These are phyloP conservation scores for Plasmopara viticola DNA, from an alignment of 352 stramenopile genomes.

Conservation along the genomic window DNA sequence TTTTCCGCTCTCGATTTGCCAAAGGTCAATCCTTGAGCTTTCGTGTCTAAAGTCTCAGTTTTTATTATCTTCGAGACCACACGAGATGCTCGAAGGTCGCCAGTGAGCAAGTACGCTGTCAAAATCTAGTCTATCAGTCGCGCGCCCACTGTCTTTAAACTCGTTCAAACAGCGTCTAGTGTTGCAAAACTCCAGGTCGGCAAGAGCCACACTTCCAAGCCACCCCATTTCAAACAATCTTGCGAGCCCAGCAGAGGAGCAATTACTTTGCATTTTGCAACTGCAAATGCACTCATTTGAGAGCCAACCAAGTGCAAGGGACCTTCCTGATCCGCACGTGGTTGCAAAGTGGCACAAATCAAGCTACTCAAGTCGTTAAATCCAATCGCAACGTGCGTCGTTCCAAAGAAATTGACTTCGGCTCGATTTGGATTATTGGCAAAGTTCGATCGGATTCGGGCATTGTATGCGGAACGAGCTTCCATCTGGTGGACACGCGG, in stretches of 20 bases:
- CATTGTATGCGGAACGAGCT: neutral
- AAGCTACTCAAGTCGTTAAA: constrained; percentile 30
- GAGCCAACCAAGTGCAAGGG: neutral
- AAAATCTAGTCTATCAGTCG: no score
- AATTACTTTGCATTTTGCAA: constrained; percentile 1
- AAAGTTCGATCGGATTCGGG: constrained; percentile 2
- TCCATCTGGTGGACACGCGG: neutral
- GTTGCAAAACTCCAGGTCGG: constrained; percentile 1
- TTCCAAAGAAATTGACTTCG: constrained; percentile 9
- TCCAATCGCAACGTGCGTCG: constrained; percentile 25
- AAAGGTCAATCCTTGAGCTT: no score
- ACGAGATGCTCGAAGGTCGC: no score
- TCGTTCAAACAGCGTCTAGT: no score
- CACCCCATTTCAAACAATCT: neutral
- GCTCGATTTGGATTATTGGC: constrained; percentile 1
- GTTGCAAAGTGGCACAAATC: constrained; percentile 4
- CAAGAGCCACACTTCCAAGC: neutral
- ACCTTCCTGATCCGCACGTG: neutral
- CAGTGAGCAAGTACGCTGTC: no score
- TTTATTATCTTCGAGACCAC: no score
- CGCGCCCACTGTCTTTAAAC: constrained; percentile 9
- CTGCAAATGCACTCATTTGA: constrained; percentile 3
- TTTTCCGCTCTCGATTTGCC: no score
- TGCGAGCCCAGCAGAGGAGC: neutral
- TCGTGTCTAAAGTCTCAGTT: no score